A percentile compares a stretch with the other conserved stretches of the same genome.
These are phyloP conservation scores for Pseudogymnoascus sp. DNA, from an alignment of 2,329 filamentous ascomycete genomes.

Conservation along the genomic window DNA sequence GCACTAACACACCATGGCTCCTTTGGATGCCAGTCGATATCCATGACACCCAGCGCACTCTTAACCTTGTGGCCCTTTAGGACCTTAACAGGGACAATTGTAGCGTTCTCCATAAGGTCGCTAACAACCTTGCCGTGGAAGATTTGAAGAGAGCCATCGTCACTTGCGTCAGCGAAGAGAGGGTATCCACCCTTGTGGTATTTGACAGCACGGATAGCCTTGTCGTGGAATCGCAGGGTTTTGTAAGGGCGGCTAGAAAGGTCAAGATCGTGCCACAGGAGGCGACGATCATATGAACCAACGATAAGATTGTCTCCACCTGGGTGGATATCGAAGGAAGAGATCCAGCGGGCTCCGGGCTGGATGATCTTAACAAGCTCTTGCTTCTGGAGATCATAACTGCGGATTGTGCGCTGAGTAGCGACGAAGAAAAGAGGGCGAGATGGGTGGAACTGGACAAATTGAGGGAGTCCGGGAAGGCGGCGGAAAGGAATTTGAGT, in stretches of 20 bases:
- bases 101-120: constrained; percentile 92
- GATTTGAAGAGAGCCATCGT: constrained; percentile 89
- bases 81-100: constrained; percentile 92
- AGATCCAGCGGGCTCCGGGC: constrained; percentile 91
- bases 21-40: constrained; percentile 90
- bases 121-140: constrained; percentile 95
- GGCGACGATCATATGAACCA: constrained; percentile 84
- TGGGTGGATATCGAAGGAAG: constrained; percentile 85
- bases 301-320: constrained; percentile 91
- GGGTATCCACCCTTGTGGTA: constrained; percentile 76
- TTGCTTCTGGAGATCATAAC: constrained; percentile 88
- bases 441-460: constrained; percentile 88
- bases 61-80: constrained; percentile 83
- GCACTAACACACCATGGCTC: constrained; percentile 94
- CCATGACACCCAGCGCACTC: constrained; percentile 80
- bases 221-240: constrained; percentile 87
- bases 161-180: constrained; percentile 88
- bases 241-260: constrained; percentile 88
- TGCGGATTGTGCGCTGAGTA: constrained; percentile 85
- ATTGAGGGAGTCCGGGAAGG: constrained; percentile 68
- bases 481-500: constrained; percentile 90
- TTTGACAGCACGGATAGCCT: constrained; percentile 82
- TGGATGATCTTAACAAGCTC: constrained; percentile 89
- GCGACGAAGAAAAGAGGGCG: constrained; percentile 93
- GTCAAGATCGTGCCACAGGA: constrained; percentile 96